Percentiles rank a stretch among this genome's conserved stretches.
Evolutionary conservation across 495 filamentous ascomycete species (phyloP).

Genomic region (Talaromyces adpressus): DNA sequence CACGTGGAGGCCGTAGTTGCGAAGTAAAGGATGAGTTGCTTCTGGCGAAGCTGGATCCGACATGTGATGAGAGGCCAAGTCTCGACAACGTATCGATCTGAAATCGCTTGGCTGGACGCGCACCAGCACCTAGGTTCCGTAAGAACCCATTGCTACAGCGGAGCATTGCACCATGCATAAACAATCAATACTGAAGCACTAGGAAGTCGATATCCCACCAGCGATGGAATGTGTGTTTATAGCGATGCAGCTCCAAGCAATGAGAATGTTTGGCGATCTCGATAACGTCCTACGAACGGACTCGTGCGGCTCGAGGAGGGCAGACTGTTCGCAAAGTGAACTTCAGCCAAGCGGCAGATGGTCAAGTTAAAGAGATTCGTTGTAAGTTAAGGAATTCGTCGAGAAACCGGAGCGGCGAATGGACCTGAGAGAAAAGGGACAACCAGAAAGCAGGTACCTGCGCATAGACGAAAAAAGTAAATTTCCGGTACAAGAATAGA

Average conservation of each 20-base stretch:
- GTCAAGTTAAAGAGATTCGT: not conserved
- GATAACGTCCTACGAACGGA: not conserved
- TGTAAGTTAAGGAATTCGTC: not conserved
- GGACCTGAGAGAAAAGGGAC: not conserved
- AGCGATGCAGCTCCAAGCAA: not conserved
- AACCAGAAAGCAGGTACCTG: not conserved
- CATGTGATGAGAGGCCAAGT: not conserved
- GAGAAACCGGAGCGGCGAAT: not conserved
- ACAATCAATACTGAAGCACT: not conserved
- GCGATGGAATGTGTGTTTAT: not conserved
- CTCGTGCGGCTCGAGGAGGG: not conserved
- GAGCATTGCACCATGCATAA: conserved; percentile 1
- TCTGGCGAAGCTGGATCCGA: not conserved
- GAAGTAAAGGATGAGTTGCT: not conserved
- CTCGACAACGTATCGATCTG: not conserved
- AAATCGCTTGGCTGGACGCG: not conserved
- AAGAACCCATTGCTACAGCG: not conserved
- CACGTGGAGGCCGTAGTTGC: not conserved
- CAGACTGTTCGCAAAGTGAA: not conserved
- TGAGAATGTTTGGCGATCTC: not conserved
- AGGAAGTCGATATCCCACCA: not conserved
- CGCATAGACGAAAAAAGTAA: not conserved
- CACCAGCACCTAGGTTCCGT: not conserved
- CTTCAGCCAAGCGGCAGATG: not conserved
- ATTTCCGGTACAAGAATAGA: not conserved